A percentile compares a stretch with the other conserved stretches of the same genome.
Conservation (phyloP, 306 rosid species). For the Cucurbita argyrosperma region DNA sequence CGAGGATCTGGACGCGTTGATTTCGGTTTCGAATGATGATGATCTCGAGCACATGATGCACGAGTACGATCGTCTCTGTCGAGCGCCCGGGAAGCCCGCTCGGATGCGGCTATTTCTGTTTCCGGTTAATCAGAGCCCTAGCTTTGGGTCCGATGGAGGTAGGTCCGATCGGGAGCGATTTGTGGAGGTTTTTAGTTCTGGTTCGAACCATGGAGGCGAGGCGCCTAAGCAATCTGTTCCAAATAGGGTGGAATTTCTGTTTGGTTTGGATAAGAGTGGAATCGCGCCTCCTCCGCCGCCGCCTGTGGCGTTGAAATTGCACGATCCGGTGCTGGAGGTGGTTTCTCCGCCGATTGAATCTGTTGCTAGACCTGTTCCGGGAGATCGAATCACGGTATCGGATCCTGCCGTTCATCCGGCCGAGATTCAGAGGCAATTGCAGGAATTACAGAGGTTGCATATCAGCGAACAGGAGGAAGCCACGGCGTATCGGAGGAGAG, state of each 20-base stretch:
- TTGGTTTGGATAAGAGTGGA: conserved; percentile 37
- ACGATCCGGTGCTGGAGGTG: conserved; percentile 34
- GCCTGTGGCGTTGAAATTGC: conserved; percentile 16
- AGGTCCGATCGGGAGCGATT: conserved; percentile 40
- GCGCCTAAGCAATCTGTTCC: conserved; percentile 22
- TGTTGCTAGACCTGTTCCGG: conserved; percentile 9
- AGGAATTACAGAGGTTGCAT: conserved; percentile 46
- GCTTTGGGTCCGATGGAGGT: conserved; percentile 25
- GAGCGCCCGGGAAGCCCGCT: conserved; percentile 51
- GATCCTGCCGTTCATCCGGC: conserved; percentile 26
- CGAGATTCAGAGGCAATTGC: conserved; percentile 62
- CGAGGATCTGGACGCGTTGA: conserved; percentile 82
- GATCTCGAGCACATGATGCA: conserved; percentile 96
- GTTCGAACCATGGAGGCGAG: conserved; percentile 17
- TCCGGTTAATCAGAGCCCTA: background rate
- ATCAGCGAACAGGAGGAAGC: conserved; percentile 45
- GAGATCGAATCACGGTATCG: conserved; percentile 30
- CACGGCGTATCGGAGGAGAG: conserved; percentile 35
- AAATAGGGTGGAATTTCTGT: conserved; percentile 45
- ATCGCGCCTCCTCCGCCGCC: conserved; percentile 18
- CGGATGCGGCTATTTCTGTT: conserved; percentile 76
- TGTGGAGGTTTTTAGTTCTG: conserved; percentile 40
- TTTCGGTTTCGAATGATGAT: conserved; percentile 82
- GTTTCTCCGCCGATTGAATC: conserved; percentile 27
- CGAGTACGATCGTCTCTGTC: conserved; percentile 80